Evolutionary conservation across 2,329 filamentous ascomycete genomes (phyloP).

Genomic region (Nemania diffusa): DNA sequence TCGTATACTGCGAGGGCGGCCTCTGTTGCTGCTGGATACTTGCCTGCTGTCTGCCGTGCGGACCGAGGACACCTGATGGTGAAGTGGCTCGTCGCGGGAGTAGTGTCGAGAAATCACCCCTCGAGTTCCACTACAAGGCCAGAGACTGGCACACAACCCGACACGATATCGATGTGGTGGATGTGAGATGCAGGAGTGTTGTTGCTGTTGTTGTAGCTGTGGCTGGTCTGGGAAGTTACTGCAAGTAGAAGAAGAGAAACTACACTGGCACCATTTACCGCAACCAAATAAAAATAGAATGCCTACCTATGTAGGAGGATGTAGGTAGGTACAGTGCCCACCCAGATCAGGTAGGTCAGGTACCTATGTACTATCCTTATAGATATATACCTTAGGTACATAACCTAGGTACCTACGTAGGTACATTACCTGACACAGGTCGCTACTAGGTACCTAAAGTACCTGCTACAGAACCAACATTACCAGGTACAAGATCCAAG

Average conservation of each 20-base stretch:
- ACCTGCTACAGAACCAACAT: background rate
- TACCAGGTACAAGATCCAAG: no score
- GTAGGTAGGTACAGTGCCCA: background rate
- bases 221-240: background rate
- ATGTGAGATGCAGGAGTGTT: background rate
- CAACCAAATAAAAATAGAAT: slow-evolving; percentile 10
- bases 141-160: slow-evolving; percentile 3
- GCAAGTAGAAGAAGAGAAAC: background rate
- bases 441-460: background rate
- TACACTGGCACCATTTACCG: background rate
- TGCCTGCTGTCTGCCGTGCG: no score
- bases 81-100: background rate
- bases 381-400: no score
- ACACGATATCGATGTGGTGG: background rate
- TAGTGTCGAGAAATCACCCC: background rate
- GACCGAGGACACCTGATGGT: no score
- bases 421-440: no score
- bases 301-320: background rate
- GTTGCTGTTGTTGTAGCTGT: background rate
- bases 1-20: no score
- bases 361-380: no score
- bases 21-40: no score
- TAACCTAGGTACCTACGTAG: no score
- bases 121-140: background rate
- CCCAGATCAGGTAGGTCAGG: no score